Evolutionary conservation across 768 basidiomycete genomes (phyloP), one percentile per base, ranked within the genome.

Genomic region (Kwoniella pini): DNA sequence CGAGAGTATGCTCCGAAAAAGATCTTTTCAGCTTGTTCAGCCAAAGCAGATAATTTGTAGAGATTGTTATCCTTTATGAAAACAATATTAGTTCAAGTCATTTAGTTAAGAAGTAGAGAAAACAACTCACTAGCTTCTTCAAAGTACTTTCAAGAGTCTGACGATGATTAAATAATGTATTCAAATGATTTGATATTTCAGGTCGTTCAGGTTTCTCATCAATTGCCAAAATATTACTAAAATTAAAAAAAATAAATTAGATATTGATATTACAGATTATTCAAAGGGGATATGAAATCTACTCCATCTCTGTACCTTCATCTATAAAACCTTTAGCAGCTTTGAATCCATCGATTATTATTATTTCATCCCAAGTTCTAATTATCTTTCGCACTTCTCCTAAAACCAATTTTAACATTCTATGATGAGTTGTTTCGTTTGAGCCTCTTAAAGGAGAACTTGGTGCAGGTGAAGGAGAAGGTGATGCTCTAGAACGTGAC

Each of bases 291-390:
- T n/a, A n/a, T n/a, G n/a, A n/a, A n/a, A 81, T 86, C 69, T 80
- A 93, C 91, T 91, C 88, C 63, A 95, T 82, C 71, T 91, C 89
- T 15, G 91, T 95, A 19, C 89, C 82, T 17, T 88, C 80, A 70
- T 94, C 89, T 2, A 90, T 83, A 31, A 91, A 81, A 54, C 81
- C 84, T 61, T 83, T 86, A 7, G 84, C 85, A n/a, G 88, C 84
- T 66, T 86, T 89, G 38, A 91, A 79, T 7, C 91, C 91, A 71
- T 94, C 90, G 13, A 87, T 71, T 10, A 88, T 81, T 0, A 92
- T 85, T 43, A 93, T 81, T 66, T 91, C 88, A 65, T 92, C 88
- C 91, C 91, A 95, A 53, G 86, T 88, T 58, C 84, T 81, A 9
- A 87, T 78, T 17, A 84, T 81, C 12, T 81, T 78, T 1, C 83